phyloP scores from a whole-genome alignment of 495 filamentous ascomycete species.

The Xylaria castorea region DNA sequence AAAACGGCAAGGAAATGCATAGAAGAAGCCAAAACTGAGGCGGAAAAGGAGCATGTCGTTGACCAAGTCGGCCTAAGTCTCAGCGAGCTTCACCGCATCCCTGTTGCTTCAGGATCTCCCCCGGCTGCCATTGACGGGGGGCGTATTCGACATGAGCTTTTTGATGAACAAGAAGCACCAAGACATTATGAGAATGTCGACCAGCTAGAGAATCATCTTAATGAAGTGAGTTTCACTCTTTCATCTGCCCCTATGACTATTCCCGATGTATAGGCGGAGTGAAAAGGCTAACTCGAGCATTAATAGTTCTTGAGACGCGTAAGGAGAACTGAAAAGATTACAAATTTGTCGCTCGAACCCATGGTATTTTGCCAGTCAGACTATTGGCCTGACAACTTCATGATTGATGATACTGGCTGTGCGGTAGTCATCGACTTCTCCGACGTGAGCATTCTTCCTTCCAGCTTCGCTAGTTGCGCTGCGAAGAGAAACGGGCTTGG shows the following conservation, averaged over 20 bases:
- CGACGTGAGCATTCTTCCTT: slow-evolving; percentile 2
- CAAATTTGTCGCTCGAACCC: not conserved
- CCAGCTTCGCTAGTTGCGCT: slow-evolving; percentile 3
- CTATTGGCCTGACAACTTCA: slow-evolving; percentile 1
- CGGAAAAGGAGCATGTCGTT: not conserved
- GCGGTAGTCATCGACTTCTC: not conserved
- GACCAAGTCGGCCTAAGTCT: not conserved
- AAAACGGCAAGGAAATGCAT: not conserved
- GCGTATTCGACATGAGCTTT: not conserved
- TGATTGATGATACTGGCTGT: not conserved
- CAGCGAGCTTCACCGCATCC: slow-evolving; percentile 10
- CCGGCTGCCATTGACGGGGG: slow-evolving; percentile 1
- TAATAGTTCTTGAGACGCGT: not conserved
- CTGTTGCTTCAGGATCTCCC: not conserved
- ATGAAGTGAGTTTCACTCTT: not conserved
- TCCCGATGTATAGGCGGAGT: not conserved
- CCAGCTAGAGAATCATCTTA: not conserved
- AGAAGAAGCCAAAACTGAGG: not conserved
- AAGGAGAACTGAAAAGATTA: not conserved
- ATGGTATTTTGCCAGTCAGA: slow-evolving; percentile 8
- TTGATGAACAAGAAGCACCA: slow-evolving; percentile 12
- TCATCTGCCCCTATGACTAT: not conserved
- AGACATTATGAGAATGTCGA: slow-evolving; percentile 12
- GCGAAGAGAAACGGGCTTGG: not conserved
- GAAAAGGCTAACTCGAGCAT: not conserved